Conservation (phyloP, 352 stramenopile genomes). For the Elongisporangium undulatum region DNA sequence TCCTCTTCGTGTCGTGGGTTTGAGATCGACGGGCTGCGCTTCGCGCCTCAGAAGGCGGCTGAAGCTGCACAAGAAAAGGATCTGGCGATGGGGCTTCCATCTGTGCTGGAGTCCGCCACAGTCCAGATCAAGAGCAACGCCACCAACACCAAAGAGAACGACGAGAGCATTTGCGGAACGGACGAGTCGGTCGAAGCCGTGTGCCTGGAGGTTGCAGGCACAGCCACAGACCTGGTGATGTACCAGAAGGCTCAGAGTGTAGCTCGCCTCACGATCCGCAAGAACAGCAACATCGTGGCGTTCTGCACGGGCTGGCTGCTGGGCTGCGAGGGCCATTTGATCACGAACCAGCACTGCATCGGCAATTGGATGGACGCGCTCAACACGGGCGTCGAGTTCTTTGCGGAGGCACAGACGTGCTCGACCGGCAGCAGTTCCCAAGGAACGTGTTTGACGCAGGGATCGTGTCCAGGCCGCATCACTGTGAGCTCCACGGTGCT, state of each 20-base stretch:
- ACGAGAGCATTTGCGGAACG: slow-evolving; percentile 61
- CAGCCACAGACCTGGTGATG: slow-evolving; percentile 27
- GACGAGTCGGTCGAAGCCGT: slow-evolving; percentile 70
- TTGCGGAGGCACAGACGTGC: slow-evolving; percentile 48
- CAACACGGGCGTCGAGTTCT: slow-evolving; percentile 76
- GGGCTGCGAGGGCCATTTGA: slow-evolving; percentile 67
- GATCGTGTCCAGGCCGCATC: slow-evolving; percentile 37
- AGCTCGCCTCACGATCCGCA: slow-evolving; percentile 59
- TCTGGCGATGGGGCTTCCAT: slow-evolving; percentile 15
- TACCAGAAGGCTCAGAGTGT: slow-evolving; percentile 40
- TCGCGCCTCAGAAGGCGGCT: slow-evolving; percentile 27
- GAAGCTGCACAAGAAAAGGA: slow-evolving; percentile 15
- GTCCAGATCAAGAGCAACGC: background rate
- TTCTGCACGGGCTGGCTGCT: slow-evolving; percentile 74
- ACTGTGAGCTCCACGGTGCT: slow-evolving; percentile 27
- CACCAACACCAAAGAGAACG: slow-evolving; percentile 16
- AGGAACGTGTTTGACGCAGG: no score
- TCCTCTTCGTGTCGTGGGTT: slow-evolving; percentile 68
- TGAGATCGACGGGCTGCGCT: slow-evolving; percentile 39
- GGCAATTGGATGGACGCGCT: slow-evolving; percentile 47
- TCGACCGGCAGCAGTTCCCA: no score
- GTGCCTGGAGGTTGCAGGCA: slow-evolving; percentile 52
- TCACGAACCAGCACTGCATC: slow-evolving; percentile 84
- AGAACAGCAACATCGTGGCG: slow-evolving; percentile 52
- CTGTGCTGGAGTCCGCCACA: slow-evolving; percentile 6